These are phyloP conservation scores for Mucor piriformis DNA, from an alignment of 371 early-diverging fungal species.

Conservation along the genomic window DNA sequence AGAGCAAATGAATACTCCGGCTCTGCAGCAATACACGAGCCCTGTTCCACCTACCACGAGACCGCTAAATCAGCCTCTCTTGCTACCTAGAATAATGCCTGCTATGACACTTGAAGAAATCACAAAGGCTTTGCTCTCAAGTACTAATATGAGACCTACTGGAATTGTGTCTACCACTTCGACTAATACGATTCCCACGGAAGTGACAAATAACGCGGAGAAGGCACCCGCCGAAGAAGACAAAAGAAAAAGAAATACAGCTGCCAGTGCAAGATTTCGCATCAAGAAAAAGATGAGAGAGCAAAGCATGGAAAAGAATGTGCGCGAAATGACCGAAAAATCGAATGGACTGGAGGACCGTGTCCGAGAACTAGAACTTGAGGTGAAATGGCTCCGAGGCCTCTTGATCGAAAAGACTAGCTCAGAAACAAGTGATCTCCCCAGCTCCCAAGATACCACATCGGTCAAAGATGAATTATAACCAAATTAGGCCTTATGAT, in stretches of 20 bases:
- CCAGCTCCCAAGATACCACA: neutral
- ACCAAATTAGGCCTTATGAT: neutral
- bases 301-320: conserved; percentile 78
- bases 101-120: conserved; percentile 18
- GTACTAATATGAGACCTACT: neutral
- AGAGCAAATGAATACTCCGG: neutral
- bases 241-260: conserved; percentile 90
- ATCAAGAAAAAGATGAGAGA: conserved; percentile 88
- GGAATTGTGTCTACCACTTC: neutral
- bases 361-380: conserved; percentile 81
- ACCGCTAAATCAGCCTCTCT: conserved; percentile 1
- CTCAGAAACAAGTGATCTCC: neutral
- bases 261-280: conserved; percentile 92
- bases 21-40: conserved; percentile 13
- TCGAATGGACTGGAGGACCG: conserved; percentile 69
- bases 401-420: conserved; percentile 73
- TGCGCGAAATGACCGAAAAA: conserved; percentile 77
- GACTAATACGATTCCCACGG: neutral
- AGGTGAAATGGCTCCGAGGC: conserved; percentile 86
- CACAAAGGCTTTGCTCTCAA: conserved; percentile 8
- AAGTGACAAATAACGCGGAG: neutral
- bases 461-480: neutral
- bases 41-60: neutral
- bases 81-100: conserved; percentile 22
- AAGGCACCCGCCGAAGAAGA: conserved; percentile 60